Evolutionary conservation across 768 basidiomycete species (phyloP), one percentile per base, ranked within the genome.

Genomic region (Hygrophoropsis aurantiaca): DNA sequence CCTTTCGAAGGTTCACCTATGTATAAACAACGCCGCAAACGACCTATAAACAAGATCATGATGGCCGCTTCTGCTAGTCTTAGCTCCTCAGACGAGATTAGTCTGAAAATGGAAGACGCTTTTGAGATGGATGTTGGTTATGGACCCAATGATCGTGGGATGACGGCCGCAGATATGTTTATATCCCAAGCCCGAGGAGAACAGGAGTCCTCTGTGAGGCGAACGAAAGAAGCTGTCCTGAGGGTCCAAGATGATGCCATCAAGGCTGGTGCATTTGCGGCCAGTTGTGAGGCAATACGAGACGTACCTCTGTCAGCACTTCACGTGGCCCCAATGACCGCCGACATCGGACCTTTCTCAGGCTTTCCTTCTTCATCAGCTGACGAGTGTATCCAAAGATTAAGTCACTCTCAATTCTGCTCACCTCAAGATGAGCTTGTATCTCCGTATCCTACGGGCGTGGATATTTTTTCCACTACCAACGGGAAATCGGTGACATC

Each of bases 21-120:
- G 3, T 97, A 97, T 74, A 97, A 97, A 69, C 86, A 89, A 59
- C 78, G 94, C 21, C 79, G 87, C 54, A 90, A 90, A 74, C 90
- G 88, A 64, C 74, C 75, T 26, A 63, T 69, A 25, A 80, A 78
- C 18, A 63, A 61, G 50, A 52, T 56, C 46, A 56, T 55, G 38
- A 44, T 57, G 46, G 53, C 53, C 35, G 63, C 58, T 30, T 59
- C 60, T 37, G 56, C 63, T 58, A 57, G 39, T 46, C 58, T 52
- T 46, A 61, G 53, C 56, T 52, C 50, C 23, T 49, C 27, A 6
- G 54, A 57, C 38, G 66, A 60, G 20, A 36, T 49, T 32, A 49
- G 55, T 38, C 56, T 53, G 19, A 36, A 55, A 10, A 57, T 43
- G 40, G 45, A 40, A n/a, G 44, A 46, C 20, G 16, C 45, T 41